Evolutionary conservation across 768 basidiomycete species (phyloP).

Genomic region (Melanogaster broomeanus): DNA sequence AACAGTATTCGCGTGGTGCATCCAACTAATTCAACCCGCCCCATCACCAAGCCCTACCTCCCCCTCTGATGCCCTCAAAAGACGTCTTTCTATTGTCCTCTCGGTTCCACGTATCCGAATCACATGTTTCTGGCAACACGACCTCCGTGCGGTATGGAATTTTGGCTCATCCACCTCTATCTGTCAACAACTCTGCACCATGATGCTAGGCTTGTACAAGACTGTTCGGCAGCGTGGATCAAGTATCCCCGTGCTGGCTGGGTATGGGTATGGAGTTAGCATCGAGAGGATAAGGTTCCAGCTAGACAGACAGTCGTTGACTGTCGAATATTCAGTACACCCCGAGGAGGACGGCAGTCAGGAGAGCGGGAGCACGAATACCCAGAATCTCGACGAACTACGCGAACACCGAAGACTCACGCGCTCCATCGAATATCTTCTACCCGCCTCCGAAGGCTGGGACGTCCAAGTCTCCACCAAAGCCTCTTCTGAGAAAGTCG

Average conservation of each 20-base stretch:
- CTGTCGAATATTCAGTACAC: constrained; percentile 81
- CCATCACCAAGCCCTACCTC: constrained; percentile 33
- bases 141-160: constrained; percentile 85
- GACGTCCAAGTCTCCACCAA: constrained; percentile 79
- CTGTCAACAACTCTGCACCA: constrained; percentile 82
- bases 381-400: constrained; percentile 62
- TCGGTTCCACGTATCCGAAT: constrained; percentile 58
- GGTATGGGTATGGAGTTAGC: constrained; percentile 80
- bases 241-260: constrained; percentile 71
- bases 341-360: constrained; percentile 51
- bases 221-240: constrained; percentile 75
- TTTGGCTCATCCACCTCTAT: constrained; percentile 65
- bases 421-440: constrained; percentile 77
- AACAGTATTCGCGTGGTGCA: constrained; percentile 88
- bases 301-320: constrained; percentile 78
- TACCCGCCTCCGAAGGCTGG: constrained; percentile 82
- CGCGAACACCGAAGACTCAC: constrained; percentile 71
- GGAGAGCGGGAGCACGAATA: constrained; percentile 16
- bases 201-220: constrained; percentile 80
- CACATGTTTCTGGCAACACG: constrained; percentile 95
- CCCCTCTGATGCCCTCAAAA: constrained; percentile 39
- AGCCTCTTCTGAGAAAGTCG: constrained; percentile 71
- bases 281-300: constrained; percentile 82
- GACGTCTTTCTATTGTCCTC: constrained; percentile 21
- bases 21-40: constrained; percentile 61